Evolutionary conservation across 2,329 filamentous ascomycete species (phyloP), one percentile per base, ranked within the genome.

Genomic region (Paraconiothyrium sp.): DNA sequence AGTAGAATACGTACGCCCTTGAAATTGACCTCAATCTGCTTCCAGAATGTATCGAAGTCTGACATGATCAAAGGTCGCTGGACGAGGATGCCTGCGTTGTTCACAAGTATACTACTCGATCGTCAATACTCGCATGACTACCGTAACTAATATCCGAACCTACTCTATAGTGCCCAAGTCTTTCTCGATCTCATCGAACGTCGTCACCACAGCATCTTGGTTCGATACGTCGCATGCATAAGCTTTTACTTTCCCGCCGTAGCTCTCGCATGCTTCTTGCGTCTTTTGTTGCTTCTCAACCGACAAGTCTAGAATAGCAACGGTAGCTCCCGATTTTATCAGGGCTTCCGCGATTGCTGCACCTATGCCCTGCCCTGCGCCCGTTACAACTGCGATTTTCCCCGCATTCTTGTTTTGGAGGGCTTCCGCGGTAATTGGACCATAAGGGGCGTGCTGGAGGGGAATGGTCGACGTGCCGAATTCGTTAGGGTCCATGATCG

Each of bases 11-110:
- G 16, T 58, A 67, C 69, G 5, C 63, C 73, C 62, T 75, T 75
- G 55, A 75, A 74, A 39, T 74, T 75, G 34, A 75, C 73, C 54
- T 75, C 73, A 20, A 75, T 73, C 54, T 74, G 70, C 34, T 66
- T 59, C 73, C 73, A 75, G 54, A 75, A 75, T 0, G 32, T 34
- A 2, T 70, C 60, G 48, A 75, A 73, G 0, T 57, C 67, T 6
- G 67, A 64, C 72, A 75, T 75, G 2, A 75, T 56, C 16, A 70
- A 66, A 0, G 73, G 73, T 16, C 73, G 51, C 41, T 73, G 70
- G 35, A 70, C 64, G 2, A 74, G 52, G 13, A 75, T 71, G 0
- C 73, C 73, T 0, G 72, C 73, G 48, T 74, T 75, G 57, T 75
- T 75, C 8, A 75, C 69, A 0, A 75, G 54, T 8, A 74, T 57